Evolutionary conservation across 257 asterid species (phyloP).

Genomic region (Paulownia fortunei): DNA sequence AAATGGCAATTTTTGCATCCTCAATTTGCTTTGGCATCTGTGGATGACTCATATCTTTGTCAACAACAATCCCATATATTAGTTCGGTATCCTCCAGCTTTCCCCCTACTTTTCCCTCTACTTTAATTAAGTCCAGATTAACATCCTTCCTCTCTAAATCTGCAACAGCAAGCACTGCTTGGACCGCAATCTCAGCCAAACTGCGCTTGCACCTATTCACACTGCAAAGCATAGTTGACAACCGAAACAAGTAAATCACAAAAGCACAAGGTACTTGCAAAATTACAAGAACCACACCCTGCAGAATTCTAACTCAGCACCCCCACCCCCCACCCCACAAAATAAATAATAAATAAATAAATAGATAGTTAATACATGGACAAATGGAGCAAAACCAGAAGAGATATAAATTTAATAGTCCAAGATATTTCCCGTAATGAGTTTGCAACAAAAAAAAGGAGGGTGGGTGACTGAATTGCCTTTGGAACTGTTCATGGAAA

Average conservation of each 20-base stretch:
- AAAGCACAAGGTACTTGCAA: background rate
- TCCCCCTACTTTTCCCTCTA: slow-evolving; percentile 97
- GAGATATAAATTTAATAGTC: no score
- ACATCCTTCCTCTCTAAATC: slow-evolving; percentile 97
- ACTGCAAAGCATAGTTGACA: slow-evolving; percentile 51
- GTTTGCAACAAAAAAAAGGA: no score
- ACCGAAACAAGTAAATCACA: slow-evolving; percentile 12
- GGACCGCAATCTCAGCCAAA: slow-evolving; percentile 96
- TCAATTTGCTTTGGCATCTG: slow-evolving; percentile 96
- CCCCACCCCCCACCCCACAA: no score
- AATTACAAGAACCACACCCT: background rate
- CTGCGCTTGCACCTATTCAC: slow-evolving; percentile 94
- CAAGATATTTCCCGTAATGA: no score
- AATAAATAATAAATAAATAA: no score
- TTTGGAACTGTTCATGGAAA: background rate
- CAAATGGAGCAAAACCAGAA: no score
- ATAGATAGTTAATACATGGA: no score
- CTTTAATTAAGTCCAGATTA: slow-evolving; percentile 92
- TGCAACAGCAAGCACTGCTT: slow-evolving; percentile 96
- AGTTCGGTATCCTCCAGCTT: slow-evolving; percentile 95
- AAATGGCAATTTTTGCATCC: slow-evolving; percentile 90
- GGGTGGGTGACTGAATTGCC: no score
- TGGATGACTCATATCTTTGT: slow-evolving; percentile 98
- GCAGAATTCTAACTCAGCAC: background rate
- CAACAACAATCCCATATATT: slow-evolving; percentile 85